These are phyloP conservation scores for Solanum bulbocastanum DNA, from an alignment of 257 asterid species.

Conservation along the genomic window DNA sequence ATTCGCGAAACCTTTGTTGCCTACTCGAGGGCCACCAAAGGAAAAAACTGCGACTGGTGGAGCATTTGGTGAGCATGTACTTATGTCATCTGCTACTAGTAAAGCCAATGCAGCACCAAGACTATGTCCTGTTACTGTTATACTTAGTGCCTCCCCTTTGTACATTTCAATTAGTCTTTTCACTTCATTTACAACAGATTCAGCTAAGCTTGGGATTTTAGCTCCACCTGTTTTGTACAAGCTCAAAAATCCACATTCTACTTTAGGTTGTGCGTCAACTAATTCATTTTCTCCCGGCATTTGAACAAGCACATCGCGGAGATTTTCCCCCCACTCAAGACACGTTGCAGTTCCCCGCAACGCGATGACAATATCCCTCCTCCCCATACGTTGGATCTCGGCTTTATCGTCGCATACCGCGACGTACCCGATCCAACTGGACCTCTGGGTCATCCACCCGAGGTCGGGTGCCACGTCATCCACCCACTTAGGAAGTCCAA, in stretches of 20 bases:
- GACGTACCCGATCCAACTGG: slow-evolving; percentile 86
- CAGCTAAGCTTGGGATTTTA: slow-evolving; percentile 61
- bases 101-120: slow-evolving; percentile 83
- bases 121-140: slow-evolving; percentile 83
- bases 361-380: slow-evolving; percentile 80
- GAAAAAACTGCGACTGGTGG: slow-evolving; percentile 79
- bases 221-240: slow-evolving; percentile 55
- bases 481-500: slow-evolving; percentile 78
- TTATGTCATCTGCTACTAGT: slow-evolving; percentile 58
- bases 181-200: slow-evolving; percentile 56
- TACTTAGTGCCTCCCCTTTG: slow-evolving; percentile 73
- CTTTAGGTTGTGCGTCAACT: slow-evolving; percentile 27
- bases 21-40: slow-evolving; percentile 87
- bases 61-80: slow-evolving; percentile 28
- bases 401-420: slow-evolving; percentile 68
- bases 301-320: slow-evolving; percentile 51
- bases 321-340: slow-evolving; percentile 85
- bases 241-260: slow-evolving; percentile 63
- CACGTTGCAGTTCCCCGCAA: slow-evolving; percentile 89
- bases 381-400: slow-evolving; percentile 84
- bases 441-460: slow-evolving; percentile 90
- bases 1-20: slow-evolving; percentile 55
- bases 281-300: slow-evolving; percentile 13
- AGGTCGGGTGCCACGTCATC: slow-evolving; percentile 83
- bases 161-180: slow-evolving; percentile 49